Base-by-base conservation (phyloP, 495 filamentous ascomycete species). In the Lineolata rhizophorae region DNA sequence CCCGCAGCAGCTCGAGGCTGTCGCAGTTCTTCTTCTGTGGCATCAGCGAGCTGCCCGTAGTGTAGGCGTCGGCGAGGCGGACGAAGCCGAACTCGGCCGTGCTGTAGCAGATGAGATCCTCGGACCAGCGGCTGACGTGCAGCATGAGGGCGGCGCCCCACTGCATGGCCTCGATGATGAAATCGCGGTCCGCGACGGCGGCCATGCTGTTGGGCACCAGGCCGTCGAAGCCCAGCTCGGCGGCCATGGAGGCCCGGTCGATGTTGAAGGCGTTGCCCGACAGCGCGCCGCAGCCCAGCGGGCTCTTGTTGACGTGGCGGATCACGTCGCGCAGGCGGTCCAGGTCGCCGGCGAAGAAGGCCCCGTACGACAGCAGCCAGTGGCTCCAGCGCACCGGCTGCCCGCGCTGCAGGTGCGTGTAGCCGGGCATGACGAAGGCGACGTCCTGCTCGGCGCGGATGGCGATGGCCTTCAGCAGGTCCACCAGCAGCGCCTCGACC, bases 181-280 rank as follows among this genome's bases (percentile, higher is more conserved):
- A 93, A 43, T 93, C 83, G 29, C 85, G 72, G 52, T 92, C 81
- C 5, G 64, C 71, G 14, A 91, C 81, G 16, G 69, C 75, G 40
- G 67, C 69, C 70, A 95, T 70, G 5, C 69, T 78, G 57, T 94
- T 95, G 57, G 68, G 71, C 30, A 85, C 57, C 20, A 91, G 55
- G 4, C 70, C 72, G 0, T 76, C 72, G 43, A 93, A 94, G 34
- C 83, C 81, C 2, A 94, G 67, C 54, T 94, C 84, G 47, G 74
- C 64, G 6, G 81, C 78, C 62, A 94, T 80, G 34, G 70, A 67
- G 36, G 76, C 71, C n/a, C 84, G 70, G 49, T 93, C 85, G 46
- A 94, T 79, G 40, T 66, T 59, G 54, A 93, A 93, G 3, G 79
- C 70, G 56, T 94, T 93, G 17, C 84, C 84, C n/a, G 82, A 80